Evolutionary conservation across 257 asterid genomes (phyloP), one percentile per base, ranked within the genome.

Genomic region (Avicennia marina): DNA sequence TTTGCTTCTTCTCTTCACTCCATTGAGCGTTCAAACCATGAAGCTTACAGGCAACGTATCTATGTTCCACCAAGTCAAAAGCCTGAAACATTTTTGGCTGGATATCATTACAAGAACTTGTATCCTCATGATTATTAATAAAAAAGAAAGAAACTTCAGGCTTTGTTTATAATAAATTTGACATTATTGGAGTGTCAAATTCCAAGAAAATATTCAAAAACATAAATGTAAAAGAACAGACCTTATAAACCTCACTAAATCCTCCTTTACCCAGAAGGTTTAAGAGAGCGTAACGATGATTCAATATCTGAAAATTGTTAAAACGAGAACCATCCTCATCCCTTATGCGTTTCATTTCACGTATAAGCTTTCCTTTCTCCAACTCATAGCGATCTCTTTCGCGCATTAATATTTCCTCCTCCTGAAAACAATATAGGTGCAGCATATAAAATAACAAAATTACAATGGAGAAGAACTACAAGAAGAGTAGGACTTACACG

Each of bases 211-310:
- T 41, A 26, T 24, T 60, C 60, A 51, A 13, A 59, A 62, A 40
- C 9, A 52, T 17, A 52, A 45, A 43, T 24, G 21, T 39, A n/a
- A 41, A 53, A 24, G 17, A 50, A 40, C 75, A 57, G 65, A 89
- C 99, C 99, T 89, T 89, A 66, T 89, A 93, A 67, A 93, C 99
- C 78, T 93, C 99, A 53, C 97, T 93, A 74, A 89, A 93, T 73
- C 99, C 96, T 71, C 99, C 99, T 73, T 82, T 89, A 21, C 99
- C 99, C 44, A 93, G 91, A 72, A 93, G 97, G 82, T 93, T 93
- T 60, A 93, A 67, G 68, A 89, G 95, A 39, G 97, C 99, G 78
- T 89, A 93, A 42, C 97, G 91, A 47, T 86, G 95, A 72, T 89
- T 79, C 83, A 93, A 73, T 72, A 93, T 89, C 81, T 86, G 99